A percentile compares a stretch with the other conserved stretches of the same genome.
These are phyloP conservation scores for Castanea mollissima DNA, from an alignment of 306 rosid species.

Conservation along the genomic window DNA sequence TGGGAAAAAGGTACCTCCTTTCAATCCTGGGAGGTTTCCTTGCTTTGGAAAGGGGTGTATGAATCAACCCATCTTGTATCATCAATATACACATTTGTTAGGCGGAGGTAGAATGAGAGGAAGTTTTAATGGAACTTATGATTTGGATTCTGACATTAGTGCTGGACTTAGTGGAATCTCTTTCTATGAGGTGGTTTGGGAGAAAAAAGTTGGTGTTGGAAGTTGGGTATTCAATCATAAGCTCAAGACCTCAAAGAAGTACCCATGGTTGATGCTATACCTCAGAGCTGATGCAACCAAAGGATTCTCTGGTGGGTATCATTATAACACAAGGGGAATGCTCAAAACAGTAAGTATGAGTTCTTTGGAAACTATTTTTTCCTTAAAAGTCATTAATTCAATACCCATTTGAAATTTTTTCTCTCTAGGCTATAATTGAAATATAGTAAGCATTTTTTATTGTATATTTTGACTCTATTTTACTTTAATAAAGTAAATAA, in stretches of 20 bases:
- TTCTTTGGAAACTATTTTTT: neutral
- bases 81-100: slow-evolving; percentile 41
- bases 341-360: slow-evolving; percentile 56
- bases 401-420: neutral
- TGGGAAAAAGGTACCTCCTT: slow-evolving; percentile 58
- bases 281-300: slow-evolving; percentile 79
- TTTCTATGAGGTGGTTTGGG: slow-evolving; percentile 70
- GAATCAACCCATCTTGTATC: slow-evolving; percentile 68
- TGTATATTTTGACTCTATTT: neutral
- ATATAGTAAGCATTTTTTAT: neutral
- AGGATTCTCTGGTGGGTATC: slow-evolving; percentile 91
- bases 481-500: neutral
- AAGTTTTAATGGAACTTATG: slow-evolving; percentile 67
- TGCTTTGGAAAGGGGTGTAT: slow-evolving; percentile 79
- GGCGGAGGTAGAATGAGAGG: slow-evolving; percentile 44
- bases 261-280: slow-evolving; percentile 87
- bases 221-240: slow-evolving; percentile 75
- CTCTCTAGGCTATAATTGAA: neutral
- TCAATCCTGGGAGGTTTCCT: slow-evolving; percentile 55
- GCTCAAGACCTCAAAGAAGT: slow-evolving; percentile 67
- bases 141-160: slow-evolving; percentile 38
- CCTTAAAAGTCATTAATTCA: neutral
- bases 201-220: slow-evolving; percentile 66
- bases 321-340: slow-evolving; percentile 83
- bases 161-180: slow-evolving; percentile 39